Percentiles rank a stretch among this genome's conserved stretches.
Conservation (phyloP, 805 yeast genomes). For the Lachancea lanzarotensis region DNA sequence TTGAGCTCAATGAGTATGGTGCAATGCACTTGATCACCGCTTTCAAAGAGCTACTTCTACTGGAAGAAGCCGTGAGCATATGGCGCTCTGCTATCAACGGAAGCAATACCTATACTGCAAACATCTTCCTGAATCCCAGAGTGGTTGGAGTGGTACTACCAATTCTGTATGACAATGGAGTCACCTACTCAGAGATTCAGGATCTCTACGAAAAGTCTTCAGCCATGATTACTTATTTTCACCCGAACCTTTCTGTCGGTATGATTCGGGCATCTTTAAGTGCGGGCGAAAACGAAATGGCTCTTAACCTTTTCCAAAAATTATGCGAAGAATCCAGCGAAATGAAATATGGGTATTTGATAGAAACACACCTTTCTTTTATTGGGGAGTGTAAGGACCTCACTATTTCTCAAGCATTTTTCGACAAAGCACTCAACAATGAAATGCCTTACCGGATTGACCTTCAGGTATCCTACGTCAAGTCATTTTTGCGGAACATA, state of each 20-base stretch:
- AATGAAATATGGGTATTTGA: conserved; percentile 45
- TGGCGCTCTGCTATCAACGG: conserved; percentile 50
- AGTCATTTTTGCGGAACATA: conserved; percentile 54
- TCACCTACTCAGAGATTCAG: conserved; percentile 56
- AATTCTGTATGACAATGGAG: conserved; percentile 53
- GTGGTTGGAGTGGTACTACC: conserved; percentile 67
- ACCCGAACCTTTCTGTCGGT: conserved; percentile 53
- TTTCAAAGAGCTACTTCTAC: conserved; percentile 52
- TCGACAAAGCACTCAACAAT: conserved; percentile 60
- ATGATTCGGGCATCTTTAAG: conserved; percentile 68
- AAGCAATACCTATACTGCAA: conserved; percentile 19
- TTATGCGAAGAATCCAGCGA: conserved; percentile 48
- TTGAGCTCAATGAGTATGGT: conserved; percentile 45
- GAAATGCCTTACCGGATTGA: conserved; percentile 68
- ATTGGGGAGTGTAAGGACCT: conserved; percentile 73
- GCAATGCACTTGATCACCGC: conserved; percentile 53
- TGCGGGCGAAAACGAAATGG: conserved; percentile 59
- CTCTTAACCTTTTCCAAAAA: conserved; percentile 55
- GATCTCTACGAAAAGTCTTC: conserved; percentile 45
- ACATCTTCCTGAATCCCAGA: conserved; percentile 51
- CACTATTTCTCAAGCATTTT: conserved; percentile 63
- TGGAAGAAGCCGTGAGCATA: conserved; percentile 56
- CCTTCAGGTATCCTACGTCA: conserved; percentile 68
- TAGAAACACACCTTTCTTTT: conserved; percentile 70
- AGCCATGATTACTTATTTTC: conserved; percentile 28